Evolutionary conservation across 2,329 filamentous ascomycete species (phyloP), one percentile per base, ranked within the genome.

Genomic region (Saccharata proteae): DNA sequence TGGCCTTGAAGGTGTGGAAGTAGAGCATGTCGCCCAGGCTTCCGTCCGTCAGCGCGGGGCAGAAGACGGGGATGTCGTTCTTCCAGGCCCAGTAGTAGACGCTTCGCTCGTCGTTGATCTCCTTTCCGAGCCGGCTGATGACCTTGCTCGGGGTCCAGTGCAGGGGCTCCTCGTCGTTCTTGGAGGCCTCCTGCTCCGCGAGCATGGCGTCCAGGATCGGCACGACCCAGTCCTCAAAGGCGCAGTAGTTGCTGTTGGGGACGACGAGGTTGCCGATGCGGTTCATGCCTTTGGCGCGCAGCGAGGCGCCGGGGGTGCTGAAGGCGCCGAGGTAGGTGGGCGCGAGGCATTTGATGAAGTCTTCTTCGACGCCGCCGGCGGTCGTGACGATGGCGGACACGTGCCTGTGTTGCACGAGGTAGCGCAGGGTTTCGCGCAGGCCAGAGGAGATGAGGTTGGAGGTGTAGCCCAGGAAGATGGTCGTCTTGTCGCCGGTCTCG

Each of bases 41-140:
- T 12, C 90, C 90, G 49, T 98, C 90, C 0, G 90, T 98, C 45
- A 98, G 64, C 5, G 90, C 90, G 0, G 90, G 90, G 51, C 88
- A 96, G 64, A 98, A 98, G 11, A 98, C 80, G 1, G 90, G 90
- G 35, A 98, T 96, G 54, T 90, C 67, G 60, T 98, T 96, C 61
- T 86, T 90, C 62, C 80, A 92, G 1, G 88, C 88, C 90, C 90
- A 98, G 64, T 96, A 94, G 54, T 86, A 90, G 14, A 96, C 85
- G 1, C 81, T 92, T 11, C 77, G 68, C 58, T 93, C 82, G 54
- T 96, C 74, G 56, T 93, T 82, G 59, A 98, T 94, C 57, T 96
- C 90, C 52, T 80, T 82, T 27, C 90, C 90, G 2, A 98, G 69
- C 1, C 90, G 74, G 47, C 80, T 74, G 51, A 94, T 94, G 29